Conservation (phyloP, 495 filamentous ascomycete genomes). For the Penicillium riverlandense region DNA sequence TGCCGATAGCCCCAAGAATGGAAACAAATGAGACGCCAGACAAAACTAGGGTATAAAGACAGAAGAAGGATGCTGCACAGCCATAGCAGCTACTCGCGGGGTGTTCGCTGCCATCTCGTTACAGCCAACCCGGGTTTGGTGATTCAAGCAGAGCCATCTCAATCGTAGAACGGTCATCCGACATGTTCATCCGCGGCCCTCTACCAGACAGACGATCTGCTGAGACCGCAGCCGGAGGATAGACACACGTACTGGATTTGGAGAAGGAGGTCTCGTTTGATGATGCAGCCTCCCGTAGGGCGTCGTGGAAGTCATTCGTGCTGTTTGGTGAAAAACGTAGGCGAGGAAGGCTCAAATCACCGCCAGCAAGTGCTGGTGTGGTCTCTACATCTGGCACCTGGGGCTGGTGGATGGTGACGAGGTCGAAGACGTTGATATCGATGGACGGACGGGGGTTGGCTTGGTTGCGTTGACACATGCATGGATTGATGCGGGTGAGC, state of each 20-base stretch:
- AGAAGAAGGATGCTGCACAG: too few relatives aligned
- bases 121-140: too few relatives aligned
- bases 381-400: too few relatives aligned
- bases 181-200: background rate
- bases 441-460: constrained; percentile 4
- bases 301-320: constrained; percentile 15
- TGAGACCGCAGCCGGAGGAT: too few relatives aligned
- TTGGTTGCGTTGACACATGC: background rate
- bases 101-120: too few relatives aligned
- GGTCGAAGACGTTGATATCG: constrained; percentile 12
- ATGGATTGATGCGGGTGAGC: constrained; percentile 6
- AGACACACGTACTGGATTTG: too few relatives aligned
- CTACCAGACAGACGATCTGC: background rate
- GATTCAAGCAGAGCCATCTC: background rate
- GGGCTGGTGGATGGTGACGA: background rate
- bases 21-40: too few relatives aligned
- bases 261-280: background rate
- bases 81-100: too few relatives aligned
- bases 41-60: background rate
- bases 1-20: too few relatives aligned
- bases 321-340: constrained; percentile 1
- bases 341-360: background rate
- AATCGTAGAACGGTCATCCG: background rate
- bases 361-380: too few relatives aligned
- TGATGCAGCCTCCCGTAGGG: constrained; percentile 7